A percentile compares a stretch with the other conserved stretches of the same genome.
phyloP scores from a whole-genome alignment of 345 rosid genomes.

The Dimocarpus longan region DNA sequence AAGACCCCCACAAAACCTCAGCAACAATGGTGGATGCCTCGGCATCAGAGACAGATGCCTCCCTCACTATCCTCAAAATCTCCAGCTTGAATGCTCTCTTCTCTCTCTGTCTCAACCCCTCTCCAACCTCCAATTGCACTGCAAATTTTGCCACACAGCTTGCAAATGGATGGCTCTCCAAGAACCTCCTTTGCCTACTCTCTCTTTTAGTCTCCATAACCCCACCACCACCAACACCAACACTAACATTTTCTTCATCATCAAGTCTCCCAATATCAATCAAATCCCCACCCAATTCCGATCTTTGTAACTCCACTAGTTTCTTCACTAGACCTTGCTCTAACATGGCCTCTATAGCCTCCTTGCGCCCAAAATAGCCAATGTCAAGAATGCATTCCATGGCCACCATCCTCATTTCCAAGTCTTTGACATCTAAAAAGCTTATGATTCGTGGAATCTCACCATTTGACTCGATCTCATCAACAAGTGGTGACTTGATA shows the following conservation, averaged over 20 bases:
- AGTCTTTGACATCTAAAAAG: constrained; percentile 47
- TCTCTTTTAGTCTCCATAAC: constrained; percentile 21
- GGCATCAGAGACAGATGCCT: constrained; percentile 51
- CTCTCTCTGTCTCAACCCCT: constrained; percentile 74
- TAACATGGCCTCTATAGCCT: constrained; percentile 60
- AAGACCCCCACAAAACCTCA: constrained; percentile 79
- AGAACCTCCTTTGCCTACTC: constrained; percentile 29
- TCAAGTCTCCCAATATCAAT: constrained; percentile 44
- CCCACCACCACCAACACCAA: neutral
- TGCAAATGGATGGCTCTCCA: constrained; percentile 61
- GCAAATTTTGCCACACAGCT: constrained; percentile 73
- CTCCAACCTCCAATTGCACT: constrained; percentile 75
- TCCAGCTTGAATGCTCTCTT: constrained; percentile 60
- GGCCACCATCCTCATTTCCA: constrained; percentile 37
- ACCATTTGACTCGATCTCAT: constrained; percentile 51
- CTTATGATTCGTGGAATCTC: constrained; percentile 47
- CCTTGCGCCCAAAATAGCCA: constrained; percentile 67
- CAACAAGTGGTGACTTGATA: constrained; percentile 65
- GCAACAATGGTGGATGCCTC: constrained; percentile 71
- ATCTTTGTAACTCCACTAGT: constrained; percentile 63
- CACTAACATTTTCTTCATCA: constrained; percentile 8
- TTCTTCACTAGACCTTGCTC: constrained; percentile 44
- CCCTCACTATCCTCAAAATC: constrained; percentile 49
- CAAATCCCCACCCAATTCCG: constrained; percentile 60
- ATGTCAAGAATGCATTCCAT: constrained; percentile 65